A percentile compares a stretch with the other conserved stretches of the same genome.
These are phyloP conservation scores for Pseudogymnoascus pannorum DNA, from an alignment of 2,329 filamentous ascomycete genomes.

Conservation along the genomic window DNA sequence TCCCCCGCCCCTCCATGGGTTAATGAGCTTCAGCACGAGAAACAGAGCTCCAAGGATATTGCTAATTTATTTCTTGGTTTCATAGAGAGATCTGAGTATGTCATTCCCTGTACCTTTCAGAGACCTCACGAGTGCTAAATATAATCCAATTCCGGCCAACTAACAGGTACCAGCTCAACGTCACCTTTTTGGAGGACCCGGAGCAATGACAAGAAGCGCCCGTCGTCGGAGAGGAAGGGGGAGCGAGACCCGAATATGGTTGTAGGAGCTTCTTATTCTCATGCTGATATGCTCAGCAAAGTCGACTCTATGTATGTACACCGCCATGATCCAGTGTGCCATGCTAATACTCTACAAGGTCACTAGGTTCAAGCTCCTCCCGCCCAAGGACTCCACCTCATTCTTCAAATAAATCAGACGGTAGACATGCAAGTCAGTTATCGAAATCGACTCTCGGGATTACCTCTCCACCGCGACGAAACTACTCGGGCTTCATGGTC, in stretches of 20 bases:
- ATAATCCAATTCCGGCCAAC: constrained; percentile 8
- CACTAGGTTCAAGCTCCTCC: constrained; percentile 50
- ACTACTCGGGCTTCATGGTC: constrained; percentile 74
- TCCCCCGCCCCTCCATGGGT: constrained; percentile 21
- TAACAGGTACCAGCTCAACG: constrained; percentile 51
- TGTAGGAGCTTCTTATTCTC: constrained; percentile 91
- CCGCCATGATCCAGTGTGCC: constrained; percentile 25
- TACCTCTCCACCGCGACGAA: constrained; percentile 60
- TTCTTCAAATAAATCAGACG: constrained; percentile 45
- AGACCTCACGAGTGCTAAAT: neutral
- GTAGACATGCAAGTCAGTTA: constrained; percentile 50
- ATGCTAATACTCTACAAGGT: constrained; percentile 37
- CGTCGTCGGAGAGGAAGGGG: constrained; percentile 44
- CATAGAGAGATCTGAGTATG: constrained; percentile 58
- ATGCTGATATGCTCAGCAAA: constrained; percentile 80
- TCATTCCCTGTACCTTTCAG: constrained; percentile 19
- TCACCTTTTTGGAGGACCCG: constrained; percentile 81
- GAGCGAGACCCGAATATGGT: constrained; percentile 63
- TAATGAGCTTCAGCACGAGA: neutral
- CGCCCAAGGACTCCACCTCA: constrained; percentile 71
- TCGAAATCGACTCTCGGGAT: constrained; percentile 44
- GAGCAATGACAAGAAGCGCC: constrained; percentile 48
- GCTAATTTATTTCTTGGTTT: constrained; percentile 16
- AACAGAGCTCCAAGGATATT: constrained; percentile 10
- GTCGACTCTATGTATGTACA: constrained; percentile 63